Conservation (phyloP, 768 basidiomycete genomes). For the Lactarius psammicola region DNA sequence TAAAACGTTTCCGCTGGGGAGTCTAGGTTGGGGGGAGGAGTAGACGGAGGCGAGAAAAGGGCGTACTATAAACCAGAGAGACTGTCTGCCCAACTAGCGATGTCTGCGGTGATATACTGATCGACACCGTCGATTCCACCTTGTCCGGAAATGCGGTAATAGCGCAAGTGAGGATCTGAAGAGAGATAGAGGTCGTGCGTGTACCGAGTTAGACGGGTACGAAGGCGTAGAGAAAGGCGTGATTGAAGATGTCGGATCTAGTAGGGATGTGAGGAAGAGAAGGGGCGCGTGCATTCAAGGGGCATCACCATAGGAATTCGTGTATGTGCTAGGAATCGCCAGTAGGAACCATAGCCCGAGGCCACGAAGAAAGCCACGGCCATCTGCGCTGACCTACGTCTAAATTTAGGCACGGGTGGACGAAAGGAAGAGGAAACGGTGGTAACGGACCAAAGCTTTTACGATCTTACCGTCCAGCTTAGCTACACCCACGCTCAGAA, state of each 20-base stretch:
- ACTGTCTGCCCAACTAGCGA: conserved; percentile 84
- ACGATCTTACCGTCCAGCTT: conserved; percentile 88
- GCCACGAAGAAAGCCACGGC: conserved; percentile 76
- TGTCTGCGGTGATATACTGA: conserved; percentile 91
- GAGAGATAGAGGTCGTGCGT: conserved; percentile 91
- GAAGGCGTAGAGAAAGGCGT: conserved; percentile 75
- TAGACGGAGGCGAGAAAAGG: background rate
- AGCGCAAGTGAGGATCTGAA: conserved; percentile 64
- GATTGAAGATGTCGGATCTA: conserved; percentile 89
- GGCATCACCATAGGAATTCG: conserved; percentile 82
- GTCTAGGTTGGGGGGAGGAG: background rate
- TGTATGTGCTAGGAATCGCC: conserved; percentile 91
- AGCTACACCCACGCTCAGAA: conserved; percentile 86
- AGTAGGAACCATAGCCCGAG: conserved; percentile 86
- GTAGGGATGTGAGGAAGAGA: background rate
- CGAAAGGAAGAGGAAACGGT: background rate
- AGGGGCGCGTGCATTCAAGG: background rate
- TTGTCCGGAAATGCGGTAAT: conserved; percentile 49
- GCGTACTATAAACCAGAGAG: conserved; percentile 86
- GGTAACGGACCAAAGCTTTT: conserved; percentile 62
- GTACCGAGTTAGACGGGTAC: conserved; percentile 87
- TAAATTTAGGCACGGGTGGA: conserved; percentile 1
- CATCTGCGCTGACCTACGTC: conserved; percentile 72
- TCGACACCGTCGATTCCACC: conserved; percentile 65
- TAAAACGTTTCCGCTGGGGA: conserved; percentile 78